Conservation (phyloP, 1,284 basidiomycete genomes). For the Thelephora terrestris region DNA sequence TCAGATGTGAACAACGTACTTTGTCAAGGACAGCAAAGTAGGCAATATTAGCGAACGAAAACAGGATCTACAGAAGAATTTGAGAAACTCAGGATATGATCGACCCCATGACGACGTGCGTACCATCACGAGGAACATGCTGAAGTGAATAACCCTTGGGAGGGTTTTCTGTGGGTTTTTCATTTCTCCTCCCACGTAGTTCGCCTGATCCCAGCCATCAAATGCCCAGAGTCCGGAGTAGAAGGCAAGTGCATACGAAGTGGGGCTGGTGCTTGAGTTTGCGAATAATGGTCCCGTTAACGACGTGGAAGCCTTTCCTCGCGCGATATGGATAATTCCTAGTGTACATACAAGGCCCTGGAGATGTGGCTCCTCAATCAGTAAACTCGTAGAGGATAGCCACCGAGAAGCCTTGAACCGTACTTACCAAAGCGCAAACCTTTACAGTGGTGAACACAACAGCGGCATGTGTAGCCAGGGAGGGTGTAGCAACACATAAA, state of each 20-base stretch:
- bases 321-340: slow-evolving; percentile 62
- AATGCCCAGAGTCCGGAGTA: slow-evolving; percentile 97
- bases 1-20: slow-evolving; percentile 23
- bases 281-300: slow-evolving; percentile 60
- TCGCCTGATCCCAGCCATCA: slow-evolving; percentile 88
- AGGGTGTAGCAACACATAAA: slow-evolving; percentile 73
- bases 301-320: slow-evolving; percentile 59
- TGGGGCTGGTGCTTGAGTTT: slow-evolving; percentile 68
- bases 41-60: slow-evolving; percentile 76
- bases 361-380: neutral
- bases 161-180: slow-evolving; percentile 77
- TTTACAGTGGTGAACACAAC: slow-evolving; percentile 86
- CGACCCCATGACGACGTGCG: slow-evolving; percentile 14
- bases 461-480: slow-evolving; percentile 72
- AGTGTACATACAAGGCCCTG: slow-evolving; percentile 63
- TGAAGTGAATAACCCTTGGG: slow-evolving; percentile 81
- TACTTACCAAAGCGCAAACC: slow-evolving; percentile 49
- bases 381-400: slow-evolving; percentile 2
- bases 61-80: slow-evolving; percentile 41
- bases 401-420: neutral
- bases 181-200: slow-evolving; percentile 93
- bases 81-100: neutral
- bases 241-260: slow-evolving; percentile 84
- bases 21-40: slow-evolving; percentile 94
- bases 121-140: slow-evolving; percentile 73